Conservation (phyloP, 495 filamentous ascomycete species). For the Penicillium tannophilum region DNA sequence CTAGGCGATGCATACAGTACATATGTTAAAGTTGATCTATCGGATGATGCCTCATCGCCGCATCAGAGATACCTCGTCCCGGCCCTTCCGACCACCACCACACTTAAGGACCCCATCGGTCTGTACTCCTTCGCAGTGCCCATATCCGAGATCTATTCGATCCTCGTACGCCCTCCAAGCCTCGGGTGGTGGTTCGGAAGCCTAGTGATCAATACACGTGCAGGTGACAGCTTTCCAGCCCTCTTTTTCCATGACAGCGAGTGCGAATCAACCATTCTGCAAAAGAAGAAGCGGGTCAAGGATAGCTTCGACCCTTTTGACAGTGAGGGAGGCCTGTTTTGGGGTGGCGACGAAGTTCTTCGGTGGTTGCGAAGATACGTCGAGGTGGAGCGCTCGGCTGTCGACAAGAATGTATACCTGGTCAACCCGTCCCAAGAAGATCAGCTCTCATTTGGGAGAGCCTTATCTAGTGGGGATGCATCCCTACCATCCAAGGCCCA, state of each 20-base stretch:
- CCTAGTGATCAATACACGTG: slow-evolving; percentile 85
- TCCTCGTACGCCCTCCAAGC: slow-evolving; percentile 89
- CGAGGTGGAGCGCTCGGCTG: slow-evolving; percentile 74
- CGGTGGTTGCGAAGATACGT: slow-evolving; percentile 88
- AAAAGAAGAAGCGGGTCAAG: slow-evolving; percentile 80
- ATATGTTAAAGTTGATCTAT: slow-evolving; percentile 93
- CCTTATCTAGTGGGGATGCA: slow-evolving; percentile 41
- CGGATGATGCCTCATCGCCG: slow-evolving; percentile 76
- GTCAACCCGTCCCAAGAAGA: slow-evolving; percentile 87
- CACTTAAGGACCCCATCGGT: slow-evolving; percentile 69
- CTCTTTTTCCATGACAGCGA: slow-evolving; percentile 97
- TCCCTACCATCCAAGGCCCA: slow-evolving; percentile 31
- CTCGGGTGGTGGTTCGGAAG: slow-evolving; percentile 98
- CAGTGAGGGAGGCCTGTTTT: slow-evolving; percentile 83
- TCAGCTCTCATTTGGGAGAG: slow-evolving; percentile 72
- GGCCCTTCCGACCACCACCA: slow-evolving; percentile 76
- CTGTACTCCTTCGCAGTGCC: slow-evolving; percentile 93
- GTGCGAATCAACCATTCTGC: slow-evolving; percentile 92
- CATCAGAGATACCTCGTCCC: slow-evolving; percentile 89
- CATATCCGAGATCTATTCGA: slow-evolving; percentile 83
- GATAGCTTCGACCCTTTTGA: slow-evolving; percentile 91
- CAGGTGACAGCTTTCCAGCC: slow-evolving; percentile 89
- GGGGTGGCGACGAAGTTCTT: slow-evolving; percentile 95
- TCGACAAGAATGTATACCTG: slow-evolving; percentile 86
- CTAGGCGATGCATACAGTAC: slow-evolving; percentile 83